Evolutionary conservation across 2,329 filamentous ascomycete genomes (phyloP), one percentile per base, ranked within the genome.

Genomic region (Aureobasidium sp.): DNA sequence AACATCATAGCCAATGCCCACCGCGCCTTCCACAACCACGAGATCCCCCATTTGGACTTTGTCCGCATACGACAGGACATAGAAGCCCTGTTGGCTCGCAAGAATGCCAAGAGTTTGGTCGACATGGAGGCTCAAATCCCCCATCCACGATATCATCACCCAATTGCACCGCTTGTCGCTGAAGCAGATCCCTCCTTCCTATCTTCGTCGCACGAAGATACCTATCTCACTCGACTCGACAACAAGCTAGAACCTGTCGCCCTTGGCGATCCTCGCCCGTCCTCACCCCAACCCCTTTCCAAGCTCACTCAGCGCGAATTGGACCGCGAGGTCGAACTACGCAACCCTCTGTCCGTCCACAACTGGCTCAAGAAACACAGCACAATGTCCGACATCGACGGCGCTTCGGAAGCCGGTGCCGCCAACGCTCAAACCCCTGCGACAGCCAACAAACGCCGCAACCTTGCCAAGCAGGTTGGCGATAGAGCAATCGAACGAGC

Each of bases 301-400:
- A 75, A 71, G 6, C 63, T 73, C 54, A 78, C 69, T 48, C 72
- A 79, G 45, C 78, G 79, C 68, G 72, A 76, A 58, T 75, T 79
- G 62, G 78, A 84, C 37, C 66, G 71, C 29, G 69, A 71, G 58
- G 73, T 80, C 47, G 80, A 85, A 61, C 74, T 91, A 27, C 83
- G 83, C 57, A 97, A 97, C 72, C 91, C 92, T 0, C 89, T 91
- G 45, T 95, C 90, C 63, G 92, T 96, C 3, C 95, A 96, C 77
- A 97, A 95, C 74, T 99, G 94, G 94, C 83, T 99, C 14, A 69
- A 68, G 60, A 66, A 67, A 29, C 70, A 73, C 60, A 62, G 64
- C 40, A 61, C 61, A 60, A 60, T 61, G 14, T 39, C 60, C 35
- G 63, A 64, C 31, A 33, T 52, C 9, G 62, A 64, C 22, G 67